phyloP scores from a whole-genome alignment of 768 basidiomycete species.

The Ramaria rubella region DNA sequence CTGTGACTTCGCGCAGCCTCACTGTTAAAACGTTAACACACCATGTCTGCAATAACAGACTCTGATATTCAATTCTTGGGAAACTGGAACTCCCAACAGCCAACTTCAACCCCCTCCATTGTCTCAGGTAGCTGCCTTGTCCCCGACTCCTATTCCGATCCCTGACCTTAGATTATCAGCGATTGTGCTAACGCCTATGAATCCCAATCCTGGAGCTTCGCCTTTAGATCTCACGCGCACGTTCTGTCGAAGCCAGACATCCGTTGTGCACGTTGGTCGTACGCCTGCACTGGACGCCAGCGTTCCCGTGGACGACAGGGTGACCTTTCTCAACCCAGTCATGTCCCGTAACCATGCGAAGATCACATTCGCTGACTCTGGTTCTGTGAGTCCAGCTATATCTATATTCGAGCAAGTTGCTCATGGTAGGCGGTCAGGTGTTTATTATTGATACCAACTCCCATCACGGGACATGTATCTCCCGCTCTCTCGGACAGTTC shows the following conservation, averaged over 20 bases:
- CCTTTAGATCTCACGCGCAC: slow-evolving; percentile 13
- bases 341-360: slow-evolving; percentile 76
- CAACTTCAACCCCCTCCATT: not conserved
- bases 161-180: not conserved
- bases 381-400: slow-evolving; percentile 44
- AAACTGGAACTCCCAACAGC: slow-evolving; percentile 4
- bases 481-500: slow-evolving; percentile 33
- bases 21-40: too few species aligned
- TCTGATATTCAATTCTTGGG: slow-evolving; percentile 7
- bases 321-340: slow-evolving; percentile 69
- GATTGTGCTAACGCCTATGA: not conserved
- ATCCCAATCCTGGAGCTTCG: not conserved
- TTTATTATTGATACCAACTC: slow-evolving; percentile 66
- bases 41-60: not conserved
- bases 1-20: too few species aligned
- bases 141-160: slow-evolving; percentile 1
- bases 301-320: slow-evolving; percentile 38
- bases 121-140: slow-evolving; percentile 5
- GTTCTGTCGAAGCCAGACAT: slow-evolving; percentile 46
- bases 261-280: slow-evolving; percentile 60
- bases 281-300: slow-evolving; percentile 43
- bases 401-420: slow-evolving; percentile 15
- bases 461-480: slow-evolving; percentile 71
- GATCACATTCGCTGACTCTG: slow-evolving; percentile 64
- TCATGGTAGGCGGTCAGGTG: slow-evolving; percentile 36